Evolutionary conservation across 768 basidiomycete species (phyloP).

Genomic region (Hypholoma sublateritium): DNA sequence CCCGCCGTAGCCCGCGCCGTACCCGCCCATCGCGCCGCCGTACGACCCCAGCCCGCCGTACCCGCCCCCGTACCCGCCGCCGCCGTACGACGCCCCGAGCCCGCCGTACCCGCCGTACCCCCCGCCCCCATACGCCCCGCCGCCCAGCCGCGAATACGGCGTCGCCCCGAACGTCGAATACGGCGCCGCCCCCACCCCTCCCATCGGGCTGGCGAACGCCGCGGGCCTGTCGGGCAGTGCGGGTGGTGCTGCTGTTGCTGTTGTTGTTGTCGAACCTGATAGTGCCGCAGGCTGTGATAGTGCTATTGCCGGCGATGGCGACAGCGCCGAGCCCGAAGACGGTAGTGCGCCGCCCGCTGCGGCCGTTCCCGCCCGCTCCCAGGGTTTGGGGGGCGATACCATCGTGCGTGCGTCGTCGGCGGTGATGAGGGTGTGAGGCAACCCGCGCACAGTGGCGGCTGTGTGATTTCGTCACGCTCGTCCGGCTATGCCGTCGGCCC

Average conservation of each 20-base stretch:
- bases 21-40: conserved; percentile 14
- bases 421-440: neutral
- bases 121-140: conserved; percentile 19
- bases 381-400: conserved; percentile 88
- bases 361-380: conserved; percentile 64
- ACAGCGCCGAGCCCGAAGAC: conserved; percentile 25
- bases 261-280: conserved; percentile 15
- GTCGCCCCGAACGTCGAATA: conserved; percentile 36
- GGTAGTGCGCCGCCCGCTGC: conserved; percentile 31
- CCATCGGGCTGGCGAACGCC: conserved; percentile 43
- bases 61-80: conserved; percentile 14
- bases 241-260: conserved; percentile 14
- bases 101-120: conserved; percentile 27
- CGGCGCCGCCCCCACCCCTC: neutral
- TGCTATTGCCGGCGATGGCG: conserved; percentile 21
- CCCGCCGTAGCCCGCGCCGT: conserved; percentile 34
- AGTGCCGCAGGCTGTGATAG: conserved; percentile 26
- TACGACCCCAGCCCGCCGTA: conserved; percentile 25
- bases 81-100: conserved; percentile 18
- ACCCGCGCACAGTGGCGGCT: too few relatives aligned
- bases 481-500: too few relatives aligned
- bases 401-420: conserved; percentile 43
- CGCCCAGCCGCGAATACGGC: conserved; percentile 39
- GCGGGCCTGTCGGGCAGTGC: conserved; percentile 64
- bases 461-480: too few relatives aligned